Evolutionary conservation across 139 green algal genomes (phyloP).

Genomic region (Parachlorella kessleri): DNA sequence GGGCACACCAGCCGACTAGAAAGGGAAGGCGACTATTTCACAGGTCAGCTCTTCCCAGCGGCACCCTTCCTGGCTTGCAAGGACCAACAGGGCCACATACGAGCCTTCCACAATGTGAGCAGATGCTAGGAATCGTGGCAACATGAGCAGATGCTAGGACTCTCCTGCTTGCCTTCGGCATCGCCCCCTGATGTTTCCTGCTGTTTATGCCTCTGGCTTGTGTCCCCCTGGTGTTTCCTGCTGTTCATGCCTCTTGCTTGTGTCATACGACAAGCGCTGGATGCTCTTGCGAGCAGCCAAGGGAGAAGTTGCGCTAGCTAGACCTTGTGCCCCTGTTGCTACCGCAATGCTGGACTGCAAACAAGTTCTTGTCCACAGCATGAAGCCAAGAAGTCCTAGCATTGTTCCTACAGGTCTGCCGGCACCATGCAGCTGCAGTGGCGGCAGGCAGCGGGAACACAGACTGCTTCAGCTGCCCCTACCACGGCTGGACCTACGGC

Average conservation of each 20-base stretch:
- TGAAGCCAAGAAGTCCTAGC: no score
- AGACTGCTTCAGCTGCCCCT: conserved; percentile 52
- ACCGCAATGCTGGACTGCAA: no score
- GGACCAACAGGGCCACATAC: conserved; percentile 33
- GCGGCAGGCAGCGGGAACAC: conserved; percentile 36
- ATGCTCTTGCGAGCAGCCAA: no score
- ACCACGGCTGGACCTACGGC: conserved; percentile 72
- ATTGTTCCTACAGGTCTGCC: conserved; percentile 47
- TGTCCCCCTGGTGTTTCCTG: no score
- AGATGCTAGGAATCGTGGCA: no score
- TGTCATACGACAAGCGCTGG: no score
- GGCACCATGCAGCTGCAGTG: conserved; percentile 63
- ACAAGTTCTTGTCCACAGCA: no score
- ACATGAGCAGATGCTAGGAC: neutral
- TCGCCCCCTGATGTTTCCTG: no score
- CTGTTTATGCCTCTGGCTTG: no score
- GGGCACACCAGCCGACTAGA: conserved; percentile 25
- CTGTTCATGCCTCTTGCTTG: no score
- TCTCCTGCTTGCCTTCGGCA: neutral
- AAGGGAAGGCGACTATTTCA: conserved; percentile 28
- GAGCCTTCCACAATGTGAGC: conserved; percentile 65
- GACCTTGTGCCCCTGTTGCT: no score
- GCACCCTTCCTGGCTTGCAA: conserved; percentile 33
- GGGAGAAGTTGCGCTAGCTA: no score
- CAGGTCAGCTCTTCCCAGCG: conserved; percentile 15